phyloP scores from a whole-genome alignment of 768 basidiomycete species.

The Pholiota microspora region DNA sequence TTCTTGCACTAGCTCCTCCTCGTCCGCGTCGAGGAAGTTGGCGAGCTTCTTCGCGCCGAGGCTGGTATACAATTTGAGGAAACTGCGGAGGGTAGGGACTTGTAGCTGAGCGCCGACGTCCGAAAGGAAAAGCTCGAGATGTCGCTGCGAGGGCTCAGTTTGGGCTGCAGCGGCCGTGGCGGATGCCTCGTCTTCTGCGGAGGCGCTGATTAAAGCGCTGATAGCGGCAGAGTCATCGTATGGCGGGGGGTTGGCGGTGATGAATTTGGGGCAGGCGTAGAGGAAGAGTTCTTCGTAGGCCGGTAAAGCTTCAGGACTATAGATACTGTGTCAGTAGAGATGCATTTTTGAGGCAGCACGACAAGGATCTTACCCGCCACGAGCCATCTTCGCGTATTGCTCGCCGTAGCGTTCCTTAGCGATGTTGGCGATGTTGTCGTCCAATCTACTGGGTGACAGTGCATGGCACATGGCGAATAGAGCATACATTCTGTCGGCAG shows the following conservation, averaged over 20 bases:
- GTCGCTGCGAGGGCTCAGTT: constrained; percentile 79
- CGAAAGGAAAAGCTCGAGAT: constrained; percentile 80
- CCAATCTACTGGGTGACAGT: constrained; percentile 87
- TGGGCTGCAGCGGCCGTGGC: constrained; percentile 27
- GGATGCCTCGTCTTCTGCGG: constrained; percentile 33
- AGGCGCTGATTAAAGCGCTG: constrained; percentile 41
- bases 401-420: constrained; percentile 95
- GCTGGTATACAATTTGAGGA: constrained; percentile 94
- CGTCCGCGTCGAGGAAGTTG: constrained; percentile 86
- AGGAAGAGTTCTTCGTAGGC: constrained; percentile 93
- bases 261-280: constrained; percentile 96
- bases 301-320: constrained; percentile 49
- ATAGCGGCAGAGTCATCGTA: constrained; percentile 79
- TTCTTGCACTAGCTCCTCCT: constrained; percentile 94
- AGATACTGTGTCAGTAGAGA: not conserved
- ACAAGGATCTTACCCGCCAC: constrained; percentile 52
- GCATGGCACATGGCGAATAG: constrained; percentile 92
- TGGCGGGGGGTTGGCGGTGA: constrained; percentile 90
- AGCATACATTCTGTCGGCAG: constrained; percentile 97
- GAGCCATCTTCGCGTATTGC: constrained; percentile 80
- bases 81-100: constrained; percentile 83
- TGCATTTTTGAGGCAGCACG: not conserved
- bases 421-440: constrained; percentile 91
- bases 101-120: constrained; percentile 75
- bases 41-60: constrained; percentile 91